Evolutionary conservation across 2,329 filamentous ascomycete genomes (phyloP).

Genomic region (Diplodia seriata): DNA sequence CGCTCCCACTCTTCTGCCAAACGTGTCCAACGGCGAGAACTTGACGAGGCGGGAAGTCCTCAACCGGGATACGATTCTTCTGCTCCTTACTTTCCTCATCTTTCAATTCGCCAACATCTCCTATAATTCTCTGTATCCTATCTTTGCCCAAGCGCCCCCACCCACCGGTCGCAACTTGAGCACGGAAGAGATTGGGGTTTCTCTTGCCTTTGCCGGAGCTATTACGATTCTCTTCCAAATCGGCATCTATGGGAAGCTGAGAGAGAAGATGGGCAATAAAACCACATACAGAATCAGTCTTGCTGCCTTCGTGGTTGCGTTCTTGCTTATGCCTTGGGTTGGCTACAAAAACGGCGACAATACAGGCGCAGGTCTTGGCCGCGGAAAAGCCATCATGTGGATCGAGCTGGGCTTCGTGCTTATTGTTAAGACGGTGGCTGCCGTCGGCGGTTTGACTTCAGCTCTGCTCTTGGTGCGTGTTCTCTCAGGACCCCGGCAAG

Average conservation of each 20-base stretch:
- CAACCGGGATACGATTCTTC: slow-evolving; percentile 79
- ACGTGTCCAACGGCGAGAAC: slow-evolving; percentile 45
- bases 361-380: slow-evolving; percentile 58
- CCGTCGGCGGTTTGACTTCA: slow-evolving; percentile 87
- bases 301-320: slow-evolving; percentile 79
- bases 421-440: slow-evolving; percentile 86
- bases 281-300: slow-evolving; percentile 81
- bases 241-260: slow-evolving; percentile 79
- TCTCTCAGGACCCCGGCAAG: not conserved
- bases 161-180: slow-evolving; percentile 79
- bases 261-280: slow-evolving; percentile 82
- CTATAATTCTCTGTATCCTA: slow-evolving; percentile 93
- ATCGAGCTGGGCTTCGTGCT: slow-evolving; percentile 80
- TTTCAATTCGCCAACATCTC: slow-evolving; percentile 95
- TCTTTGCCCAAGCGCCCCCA: slow-evolving; percentile 78
- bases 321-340: slow-evolving; percentile 88
- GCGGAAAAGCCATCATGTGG: slow-evolving; percentile 75
- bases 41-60: slow-evolving; percentile 67
- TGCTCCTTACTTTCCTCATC: slow-evolving; percentile 85
- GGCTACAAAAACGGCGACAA: slow-evolving; percentile 72
- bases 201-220: slow-evolving; percentile 80
- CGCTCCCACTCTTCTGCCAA: slow-evolving; percentile 51
- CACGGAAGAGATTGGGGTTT: slow-evolving; percentile 83
- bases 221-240: slow-evolving; percentile 92
- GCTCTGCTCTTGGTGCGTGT: slow-evolving; percentile 79